phyloP scores from a whole-genome alignment of 2,329 filamentous ascomycete genomes.

The Diaporthe citrichinensis region DNA sequence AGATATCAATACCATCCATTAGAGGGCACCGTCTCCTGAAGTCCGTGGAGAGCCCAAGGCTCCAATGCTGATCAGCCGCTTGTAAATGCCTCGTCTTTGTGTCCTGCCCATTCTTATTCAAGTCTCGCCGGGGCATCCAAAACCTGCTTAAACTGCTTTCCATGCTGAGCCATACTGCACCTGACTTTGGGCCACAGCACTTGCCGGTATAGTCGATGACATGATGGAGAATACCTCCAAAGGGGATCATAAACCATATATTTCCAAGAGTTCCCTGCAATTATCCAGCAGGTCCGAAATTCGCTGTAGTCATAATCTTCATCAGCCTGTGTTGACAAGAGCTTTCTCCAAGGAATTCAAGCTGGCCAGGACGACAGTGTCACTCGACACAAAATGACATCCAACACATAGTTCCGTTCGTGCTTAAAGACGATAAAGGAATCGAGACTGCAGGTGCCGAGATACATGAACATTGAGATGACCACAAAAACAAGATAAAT shows the following conservation, averaged over 20 bases:
- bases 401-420: neutral
- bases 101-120: neutral
- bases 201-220: neutral
- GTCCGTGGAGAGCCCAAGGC: neutral
- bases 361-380: neutral
- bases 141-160: neutral
- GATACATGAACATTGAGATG: too few relatives aligned
- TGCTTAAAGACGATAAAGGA: neutral
- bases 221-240: too few relatives aligned
- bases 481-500: neutral
- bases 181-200: neutral
- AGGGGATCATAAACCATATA: neutral
- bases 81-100: neutral
- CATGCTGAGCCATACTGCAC: neutral
- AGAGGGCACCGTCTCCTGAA: neutral
- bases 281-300: neutral
- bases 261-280: neutral
- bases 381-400: neutral
- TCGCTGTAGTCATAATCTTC: neutral
- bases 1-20: neutral
- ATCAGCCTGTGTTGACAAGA: neutral
- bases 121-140: neutral
- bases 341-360: neutral
- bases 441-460: neutral
- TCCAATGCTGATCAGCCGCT: neutral